Base-by-base conservation (phyloP, 768 basidiomycete genomes). In the Boletus tylopilopsis region DNA sequence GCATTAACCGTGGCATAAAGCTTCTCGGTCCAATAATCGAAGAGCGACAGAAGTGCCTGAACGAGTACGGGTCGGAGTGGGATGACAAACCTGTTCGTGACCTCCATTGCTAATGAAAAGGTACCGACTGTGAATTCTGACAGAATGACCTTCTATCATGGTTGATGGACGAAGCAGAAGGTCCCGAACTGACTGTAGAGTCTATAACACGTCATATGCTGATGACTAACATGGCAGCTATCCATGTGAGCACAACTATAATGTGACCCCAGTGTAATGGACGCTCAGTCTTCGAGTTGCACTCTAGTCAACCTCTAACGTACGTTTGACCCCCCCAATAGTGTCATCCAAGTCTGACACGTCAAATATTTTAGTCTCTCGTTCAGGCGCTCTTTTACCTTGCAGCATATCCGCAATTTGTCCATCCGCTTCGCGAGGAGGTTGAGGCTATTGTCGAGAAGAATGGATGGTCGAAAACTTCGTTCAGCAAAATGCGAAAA, bases 81-180 rank as follows among this genome's bases (percentile, higher is more conserved):
- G 24, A 46, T 0, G 64, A 68, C 10, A 69, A 59, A 39, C 68
- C 73, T 12, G 72, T 73, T 32, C 0, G 71, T 56, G 16, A 0
- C 22, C 32, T 1, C 8, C 15, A 34, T 33, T 23, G 4, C 5
- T 35, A 18, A 5, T 24, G 11, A 3, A 5, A 3, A 18, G 7
- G 6, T 4, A 5, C 42, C 35, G 22, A 46, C 19, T 5, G 0
- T 2, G 8, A 19, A 11, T 22, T 30, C 6, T 16, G n/a, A 40
- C 24, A 71, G 72, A 62, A 61, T 9, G 69, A 73, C 42, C 27
- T 72, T 33, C 45, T 73, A 6, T 55, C 59, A 0, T 71, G 69
- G 66, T 29, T 68, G 27, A 58, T 71, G 43, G 65, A 67, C 4
- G 60, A 48, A 1, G 66, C 63, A 8, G 30, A 49, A 4, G 56